Evolutionary conservation across 2,329 filamentous ascomycete genomes (phyloP), one percentile per base, ranked within the genome.

Genomic region (Epichloe scottii): DNA sequence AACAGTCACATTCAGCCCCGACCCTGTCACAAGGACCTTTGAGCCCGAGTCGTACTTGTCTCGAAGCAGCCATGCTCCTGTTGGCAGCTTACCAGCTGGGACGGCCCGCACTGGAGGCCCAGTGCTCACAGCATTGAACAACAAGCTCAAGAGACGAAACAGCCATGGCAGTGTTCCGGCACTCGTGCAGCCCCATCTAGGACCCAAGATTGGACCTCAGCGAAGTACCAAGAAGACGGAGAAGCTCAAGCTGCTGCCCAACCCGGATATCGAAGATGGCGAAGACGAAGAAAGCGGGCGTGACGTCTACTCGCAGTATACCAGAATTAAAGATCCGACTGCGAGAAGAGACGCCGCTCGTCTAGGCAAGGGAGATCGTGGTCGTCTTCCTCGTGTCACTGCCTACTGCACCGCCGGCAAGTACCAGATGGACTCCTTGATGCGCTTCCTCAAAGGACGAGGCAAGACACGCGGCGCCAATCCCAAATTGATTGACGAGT

Each of bases 221-320:
- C 76, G 93, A 66, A 97, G 89, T 51, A 95, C 90, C 23, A 94
- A 95, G 68, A 96, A 87, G 57, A 89, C 89, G 2, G 89, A 97
- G 72, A 98, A 98, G 71, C 77, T 98, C 54, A 98, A 98, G 71
- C 78, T 98, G n/a, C 73, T 98, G 15, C 93, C 93, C 1, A 93
- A 93, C 62, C 89, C 90, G 0, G 87, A 94, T 53, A 77, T 88
- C 43, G 85, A 87, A 26, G 87, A 90, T 42, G 81, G 75, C 58
- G 74, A 57, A 6, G 90, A 97, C 55, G 91, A 95, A 62, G 91
- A 96, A 68, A 93, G 88, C 61, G 89, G 90, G 10, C 77, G 90
- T 56, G 93, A 98, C 65, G 93, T 98, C 34, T 98, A 98, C 70
- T 91, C 90, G 26, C 93, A 98, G 66, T 97, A 96, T 66, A 95